phyloP scores from a whole-genome alignment of 2,329 filamentous ascomycete genomes.

The Cercospora sp. region DNA sequence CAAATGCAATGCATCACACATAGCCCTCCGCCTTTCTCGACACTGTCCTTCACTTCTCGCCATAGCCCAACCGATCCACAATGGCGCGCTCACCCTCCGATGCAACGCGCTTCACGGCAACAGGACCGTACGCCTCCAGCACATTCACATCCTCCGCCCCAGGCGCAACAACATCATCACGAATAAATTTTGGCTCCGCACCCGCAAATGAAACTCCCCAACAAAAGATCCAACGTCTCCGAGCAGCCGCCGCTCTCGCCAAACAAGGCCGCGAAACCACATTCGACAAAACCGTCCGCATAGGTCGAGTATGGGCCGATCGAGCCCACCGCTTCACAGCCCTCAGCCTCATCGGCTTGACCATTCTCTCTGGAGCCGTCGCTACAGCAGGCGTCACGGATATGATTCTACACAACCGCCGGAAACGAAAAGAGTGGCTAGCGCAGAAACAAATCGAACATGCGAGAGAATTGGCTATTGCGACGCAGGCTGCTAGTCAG shows the following conservation, averaged over 20 bases:
- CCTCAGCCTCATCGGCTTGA: slow-evolving; percentile 60
- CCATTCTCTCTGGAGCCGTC: slow-evolving; percentile 61
- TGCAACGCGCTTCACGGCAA: slow-evolving; percentile 75
- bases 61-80: slow-evolving; percentile 15
- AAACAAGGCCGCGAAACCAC: slow-evolving; percentile 53
- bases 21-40: not conserved
- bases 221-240: slow-evolving; percentile 55
- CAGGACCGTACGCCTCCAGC: slow-evolving; percentile 67
- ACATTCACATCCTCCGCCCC: slow-evolving; percentile 50
- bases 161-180: slow-evolving; percentile 24
- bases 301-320: slow-evolving; percentile 60
- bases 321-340: slow-evolving; percentile 61
- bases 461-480: slow-evolving; percentile 46
- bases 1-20: slow-evolving; percentile 19
- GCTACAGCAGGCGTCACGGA: slow-evolving; percentile 65
- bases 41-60: not conserved
- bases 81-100: slow-evolving; percentile 72
- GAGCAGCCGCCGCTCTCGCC: slow-evolving; percentile 50
- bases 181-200: slow-evolving; percentile 33
- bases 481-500: slow-evolving; percentile 44
- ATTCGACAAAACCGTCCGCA: slow-evolving; percentile 56
- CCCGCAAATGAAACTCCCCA: slow-evolving; percentile 52
- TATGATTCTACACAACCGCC: slow-evolving; percentile 67
- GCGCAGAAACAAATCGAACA: slow-evolving; percentile 52
- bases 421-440: slow-evolving; percentile 63